Percentiles rank a stretch among this genome's conserved stretches.
Evolutionary conservation across 306 rosid genomes (phyloP).

Genomic region (Castanea mollissima): DNA sequence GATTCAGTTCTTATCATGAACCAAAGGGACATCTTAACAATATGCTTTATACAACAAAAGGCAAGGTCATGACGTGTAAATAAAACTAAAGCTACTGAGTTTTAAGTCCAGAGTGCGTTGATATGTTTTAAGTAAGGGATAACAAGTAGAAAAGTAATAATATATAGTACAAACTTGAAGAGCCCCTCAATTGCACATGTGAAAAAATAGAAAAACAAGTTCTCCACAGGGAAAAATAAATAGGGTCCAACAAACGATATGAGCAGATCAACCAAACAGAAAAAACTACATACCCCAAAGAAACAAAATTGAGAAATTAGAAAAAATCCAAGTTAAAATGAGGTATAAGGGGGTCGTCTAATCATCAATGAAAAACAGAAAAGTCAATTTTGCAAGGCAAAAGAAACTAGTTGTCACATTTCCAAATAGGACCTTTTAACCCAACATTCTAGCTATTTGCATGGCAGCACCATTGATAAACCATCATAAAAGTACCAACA

Average conservation of each 20-base stretch:
- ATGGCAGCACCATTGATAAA: slow-evolving; percentile 4
- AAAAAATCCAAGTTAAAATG: slow-evolving; percentile 1
- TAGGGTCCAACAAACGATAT: slow-evolving; percentile 2
- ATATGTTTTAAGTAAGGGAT: slow-evolving; percentile 6
- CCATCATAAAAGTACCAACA: not conserved
- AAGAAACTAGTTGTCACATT: not conserved
- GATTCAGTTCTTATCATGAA: slow-evolving; percentile 1
- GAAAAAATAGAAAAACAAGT: not conserved
- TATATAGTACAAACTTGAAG: not conserved
- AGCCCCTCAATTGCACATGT: not conserved
- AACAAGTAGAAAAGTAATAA: not conserved
- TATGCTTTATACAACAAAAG: not conserved
- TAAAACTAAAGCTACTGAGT: not conserved
- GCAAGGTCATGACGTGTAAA: not conserved
- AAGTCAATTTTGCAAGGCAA: not conserved
- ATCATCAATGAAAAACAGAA: not conserved
- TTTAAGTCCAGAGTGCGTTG: not conserved
- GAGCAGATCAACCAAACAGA: not conserved
- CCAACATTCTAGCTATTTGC: not conserved
- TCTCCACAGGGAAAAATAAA: not conserved
- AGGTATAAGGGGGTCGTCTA: not conserved
- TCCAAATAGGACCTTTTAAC: not conserved
- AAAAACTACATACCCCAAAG: not conserved
- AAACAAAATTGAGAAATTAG: slow-evolving; percentile 6
- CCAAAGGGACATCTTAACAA: not conserved